Conservation (phyloP, 805 yeast species). For the Candida gorgasii region DNA sequence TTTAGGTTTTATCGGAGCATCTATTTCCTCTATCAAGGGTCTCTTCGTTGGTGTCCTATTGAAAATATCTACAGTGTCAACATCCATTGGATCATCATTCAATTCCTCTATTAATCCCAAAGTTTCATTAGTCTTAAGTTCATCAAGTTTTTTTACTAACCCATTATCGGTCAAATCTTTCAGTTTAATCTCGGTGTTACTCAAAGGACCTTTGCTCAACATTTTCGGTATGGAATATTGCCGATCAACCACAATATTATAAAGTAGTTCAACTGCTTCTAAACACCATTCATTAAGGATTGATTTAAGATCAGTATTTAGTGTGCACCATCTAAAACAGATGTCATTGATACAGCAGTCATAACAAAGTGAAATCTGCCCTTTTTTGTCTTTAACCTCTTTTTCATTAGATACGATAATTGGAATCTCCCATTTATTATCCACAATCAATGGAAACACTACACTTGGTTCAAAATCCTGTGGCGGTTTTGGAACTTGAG, state of each 20-base stretch:
- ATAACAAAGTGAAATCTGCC: constrained; percentile 60
- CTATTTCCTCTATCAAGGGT: constrained; percentile 54
- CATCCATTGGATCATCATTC: constrained; percentile 26
- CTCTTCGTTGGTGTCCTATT: constrained; percentile 18
- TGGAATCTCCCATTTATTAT: constrained; percentile 84
- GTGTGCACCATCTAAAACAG: constrained; percentile 61
- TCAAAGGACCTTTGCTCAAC: constrained; percentile 63
- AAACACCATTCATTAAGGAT: constrained; percentile 82
- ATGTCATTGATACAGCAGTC: constrained; percentile 77
- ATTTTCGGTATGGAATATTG: constrained; percentile 71
- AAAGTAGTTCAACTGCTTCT: constrained; percentile 68
- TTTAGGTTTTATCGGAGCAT: constrained; percentile 2
- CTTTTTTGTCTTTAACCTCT: constrained; percentile 69
- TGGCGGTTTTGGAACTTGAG: constrained; percentile 63
- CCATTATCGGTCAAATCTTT: constrained; percentile 43
- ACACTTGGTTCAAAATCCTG: constrained; percentile 53
- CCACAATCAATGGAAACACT: constrained; percentile 64
- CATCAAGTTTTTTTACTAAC: constrained; percentile 36
- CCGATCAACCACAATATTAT: constrained; percentile 54
- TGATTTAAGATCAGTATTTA: constrained; percentile 58
- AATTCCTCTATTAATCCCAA: constrained; percentile 45
- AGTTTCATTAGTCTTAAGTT: constrained; percentile 42
- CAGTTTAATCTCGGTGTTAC: constrained; percentile 44
- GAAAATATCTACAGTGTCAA: constrained; percentile 6
- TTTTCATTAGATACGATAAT: constrained; percentile 63